Base-by-base conservation (phyloP, 257 asterid genomes). In the Fraxinus pennsylvanica region DNA sequence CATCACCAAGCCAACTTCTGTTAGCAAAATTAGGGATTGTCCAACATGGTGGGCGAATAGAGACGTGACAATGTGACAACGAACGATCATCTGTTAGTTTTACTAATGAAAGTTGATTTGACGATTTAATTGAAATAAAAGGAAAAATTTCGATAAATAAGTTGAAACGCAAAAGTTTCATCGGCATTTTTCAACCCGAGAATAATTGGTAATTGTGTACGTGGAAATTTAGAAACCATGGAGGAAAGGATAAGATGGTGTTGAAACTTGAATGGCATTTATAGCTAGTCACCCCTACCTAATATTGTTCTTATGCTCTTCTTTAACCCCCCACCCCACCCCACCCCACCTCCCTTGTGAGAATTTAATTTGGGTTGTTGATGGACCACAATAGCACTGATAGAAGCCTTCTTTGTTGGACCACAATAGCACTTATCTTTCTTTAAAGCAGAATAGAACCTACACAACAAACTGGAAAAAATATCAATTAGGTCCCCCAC, bases 351-450 rank as follows among this genome's bases (percentile, higher is more conserved):
- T 6, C 47, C 15, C 14, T 22, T 25, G 1, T 21, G 32, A 25
- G 69, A 63, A 63, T 63, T 63, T 63, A 63, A 63, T 63, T 63
- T 22, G 35, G 35, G 27, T 54, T 63, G 69, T 25, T 25, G 35
- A 22, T 63, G 69, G 69, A 63, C 69, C 69, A 25, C 69, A 63
- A 63, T 63, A 2, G 69, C 69, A 63, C 69, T 63, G 69, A 63
- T 63, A 25, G 69, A 63, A 63, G 17, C 69, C 19, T 63, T 25
- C 69, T 25, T 63, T 63, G 35, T 63, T 63, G 69, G 69, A 63
- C 69, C 69, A 63, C 69, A 25, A 2, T 9, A 63, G 69, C 69
- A 63, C 69, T 63, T 32, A 32, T 61, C 69, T 27, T 63, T 27
- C 69, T 63, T 63, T 63, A 63, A 63, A 63, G 69, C 69, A 63